Percentiles rank a stretch among this genome's conserved stretches.
phyloP scores from a whole-genome alignment of 2,329 filamentous ascomycete genomes.

The Fusarium clavum region DNA sequence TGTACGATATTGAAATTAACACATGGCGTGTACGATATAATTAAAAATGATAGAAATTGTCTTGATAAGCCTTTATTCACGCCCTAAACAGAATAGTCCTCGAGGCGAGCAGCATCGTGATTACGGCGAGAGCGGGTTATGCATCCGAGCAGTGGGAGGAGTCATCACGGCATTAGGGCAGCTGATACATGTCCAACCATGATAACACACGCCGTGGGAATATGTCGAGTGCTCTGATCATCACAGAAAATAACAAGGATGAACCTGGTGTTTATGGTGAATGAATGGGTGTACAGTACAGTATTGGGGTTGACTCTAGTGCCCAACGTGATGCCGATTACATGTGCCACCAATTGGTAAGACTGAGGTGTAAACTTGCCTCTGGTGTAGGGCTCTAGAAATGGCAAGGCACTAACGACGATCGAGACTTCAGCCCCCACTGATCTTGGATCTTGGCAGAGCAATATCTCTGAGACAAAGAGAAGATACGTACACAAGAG shows the following conservation, averaged over 20 bases:
- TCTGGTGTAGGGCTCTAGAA: background rate
- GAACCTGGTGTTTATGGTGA: constrained; percentile 3
- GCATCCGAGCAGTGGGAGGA: background rate
- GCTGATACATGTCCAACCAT: constrained; percentile 3
- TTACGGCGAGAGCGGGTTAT: background rate
- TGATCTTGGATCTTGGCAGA: constrained; percentile 3
- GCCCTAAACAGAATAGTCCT: background rate
- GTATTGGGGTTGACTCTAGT: constrained; percentile 15
- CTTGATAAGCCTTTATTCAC: background rate
- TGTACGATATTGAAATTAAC: constrained; percentile 9
- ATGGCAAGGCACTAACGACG: background rate
- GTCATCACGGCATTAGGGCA: background rate
- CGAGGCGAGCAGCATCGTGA: background rate
- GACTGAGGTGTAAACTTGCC: constrained; percentile 3
- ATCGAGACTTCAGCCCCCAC: background rate
- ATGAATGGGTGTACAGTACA: constrained; percentile 9
- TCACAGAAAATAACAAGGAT: constrained; percentile 22
- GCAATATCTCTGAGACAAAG: constrained; percentile 22
- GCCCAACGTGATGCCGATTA: background rate
- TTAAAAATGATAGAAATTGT: background rate
- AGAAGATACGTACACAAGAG: constrained; percentile 15
- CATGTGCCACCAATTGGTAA: background rate
- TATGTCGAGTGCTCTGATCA: background rate
- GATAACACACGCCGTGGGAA: background rate
- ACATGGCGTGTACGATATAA: background rate